Conservation (phyloP, 768 basidiomycete species). For the Leccinum variicolor region DNA sequence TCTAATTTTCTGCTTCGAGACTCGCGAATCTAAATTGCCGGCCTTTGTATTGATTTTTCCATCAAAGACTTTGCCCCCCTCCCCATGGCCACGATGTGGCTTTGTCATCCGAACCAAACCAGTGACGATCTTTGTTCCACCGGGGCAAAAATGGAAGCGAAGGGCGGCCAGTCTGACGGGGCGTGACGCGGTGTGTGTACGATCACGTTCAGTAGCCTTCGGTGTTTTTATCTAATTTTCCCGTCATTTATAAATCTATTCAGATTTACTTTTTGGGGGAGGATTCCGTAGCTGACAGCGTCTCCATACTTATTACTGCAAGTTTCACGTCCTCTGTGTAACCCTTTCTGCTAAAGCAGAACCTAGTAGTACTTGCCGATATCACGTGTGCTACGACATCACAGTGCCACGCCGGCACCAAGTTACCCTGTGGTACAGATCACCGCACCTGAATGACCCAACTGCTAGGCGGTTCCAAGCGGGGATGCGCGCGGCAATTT, state of each 20-base stretch:
- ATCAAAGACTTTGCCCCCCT: constrained; percentile 9
- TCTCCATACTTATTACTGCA: constrained; percentile 16
- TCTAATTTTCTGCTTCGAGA: constrained; percentile 11
- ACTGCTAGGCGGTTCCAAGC: not conserved
- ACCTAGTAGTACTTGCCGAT: constrained; percentile 24
- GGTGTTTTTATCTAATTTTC: constrained; percentile 4
- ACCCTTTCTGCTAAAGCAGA: constrained; percentile 17
- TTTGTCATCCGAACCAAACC: constrained; percentile 11
- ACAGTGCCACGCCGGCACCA: not conserved
- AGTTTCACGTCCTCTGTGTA: constrained; percentile 19
- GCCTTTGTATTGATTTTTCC: constrained; percentile 11
- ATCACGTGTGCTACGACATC: constrained; percentile 20
- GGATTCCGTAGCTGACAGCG: constrained; percentile 12
- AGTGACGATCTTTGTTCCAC: constrained; percentile 18
- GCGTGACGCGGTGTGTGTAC: not conserved
- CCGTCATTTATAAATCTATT: not conserved
- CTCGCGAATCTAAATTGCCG: constrained; percentile 20
- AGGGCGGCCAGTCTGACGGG: not conserved
- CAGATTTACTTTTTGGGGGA: not conserved
- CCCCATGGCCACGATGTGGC: constrained; percentile 6
- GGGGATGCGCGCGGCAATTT: not conserved
- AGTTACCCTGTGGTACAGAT: not conserved
- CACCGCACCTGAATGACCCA: constrained; percentile 1
- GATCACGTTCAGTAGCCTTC: constrained; percentile 12
- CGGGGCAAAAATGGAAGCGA: constrained; percentile 23